These are phyloP conservation scores for Selaginella moellendorffii DNA, from an alignment of 75 land plant genomes.

Conservation along the genomic window DNA sequence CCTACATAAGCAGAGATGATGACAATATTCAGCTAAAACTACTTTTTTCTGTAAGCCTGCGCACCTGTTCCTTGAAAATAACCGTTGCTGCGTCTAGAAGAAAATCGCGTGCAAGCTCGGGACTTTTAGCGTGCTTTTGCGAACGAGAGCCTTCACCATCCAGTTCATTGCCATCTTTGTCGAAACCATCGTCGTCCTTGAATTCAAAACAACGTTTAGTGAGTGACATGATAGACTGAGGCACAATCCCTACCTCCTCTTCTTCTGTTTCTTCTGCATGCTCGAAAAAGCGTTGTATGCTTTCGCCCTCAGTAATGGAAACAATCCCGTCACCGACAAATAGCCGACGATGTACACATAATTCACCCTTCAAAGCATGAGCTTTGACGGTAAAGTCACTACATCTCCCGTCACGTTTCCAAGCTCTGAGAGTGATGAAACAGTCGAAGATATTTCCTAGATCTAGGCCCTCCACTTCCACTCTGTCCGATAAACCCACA, in stretches of 20 bases:
- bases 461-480: slow-evolving; percentile 53
- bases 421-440: slow-evolving; percentile 79
- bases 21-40: too few relatives aligned
- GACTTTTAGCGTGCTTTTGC: slow-evolving; percentile 99
- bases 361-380: slow-evolving; percentile 79
- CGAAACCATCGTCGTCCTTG: slow-evolving; percentile 90
- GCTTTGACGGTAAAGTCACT: slow-evolving; percentile 84
- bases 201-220: background rate
- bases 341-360: slow-evolving; percentile 91
- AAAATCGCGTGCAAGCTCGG: slow-evolving; percentile 98
- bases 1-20: slow-evolving; percentile 26
- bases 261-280: slow-evolving; percentile 99
- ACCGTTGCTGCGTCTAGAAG: slow-evolving; percentile 96
- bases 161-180: slow-evolving; percentile 82
- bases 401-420: slow-evolving; percentile 87
- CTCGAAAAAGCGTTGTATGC: slow-evolving; percentile 88
- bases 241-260: slow-evolving; percentile 57
- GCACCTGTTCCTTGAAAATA: slow-evolving; percentile 98
- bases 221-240: background rate
- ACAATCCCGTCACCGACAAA: slow-evolving; percentile 94
- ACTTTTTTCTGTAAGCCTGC: too few relatives aligned
- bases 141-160: slow-evolving; percentile 88
- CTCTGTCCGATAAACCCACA: slow-evolving; percentile 70
- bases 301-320: slow-evolving; percentile 78
- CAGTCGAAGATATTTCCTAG: slow-evolving; percentile 47